These are phyloP conservation scores for Russula vinacea DNA, from an alignment of 768 basidiomycete genomes.

Conservation along the genomic window DNA sequence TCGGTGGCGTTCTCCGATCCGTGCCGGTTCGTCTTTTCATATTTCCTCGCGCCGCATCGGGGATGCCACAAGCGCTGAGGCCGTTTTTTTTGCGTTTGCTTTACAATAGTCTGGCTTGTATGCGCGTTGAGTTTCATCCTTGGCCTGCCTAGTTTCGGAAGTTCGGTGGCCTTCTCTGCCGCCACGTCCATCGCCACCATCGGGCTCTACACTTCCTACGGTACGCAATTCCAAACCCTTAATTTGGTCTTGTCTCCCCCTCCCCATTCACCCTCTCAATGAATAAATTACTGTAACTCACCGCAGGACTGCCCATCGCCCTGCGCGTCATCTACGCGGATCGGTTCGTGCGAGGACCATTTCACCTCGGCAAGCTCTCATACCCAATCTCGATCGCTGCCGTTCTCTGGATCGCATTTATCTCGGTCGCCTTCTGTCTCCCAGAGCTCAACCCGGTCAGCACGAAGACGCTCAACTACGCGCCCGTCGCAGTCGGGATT, in stretches of 20 bases:
- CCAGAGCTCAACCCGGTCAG: conserved; percentile 67
- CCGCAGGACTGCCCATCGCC: conserved; percentile 61
- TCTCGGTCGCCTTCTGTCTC: conserved; percentile 69
- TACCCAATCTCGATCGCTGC: conserved; percentile 57
- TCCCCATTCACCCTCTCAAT: too few species aligned
- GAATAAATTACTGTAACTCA: too few species aligned
- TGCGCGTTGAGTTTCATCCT: conserved; percentile 73
- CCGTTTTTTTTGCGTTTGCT: too few species aligned
- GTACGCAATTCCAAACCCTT: conserved; percentile 34
- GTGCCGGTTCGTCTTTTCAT: conserved; percentile 49
- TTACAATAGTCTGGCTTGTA: conserved; percentile 65
- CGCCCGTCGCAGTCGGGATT: conserved; percentile 71
- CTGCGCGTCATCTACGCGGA: conserved; percentile 54
- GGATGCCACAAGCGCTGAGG: too few species aligned
- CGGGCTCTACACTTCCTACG: conserved; percentile 74
- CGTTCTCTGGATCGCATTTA: conserved; percentile 64
- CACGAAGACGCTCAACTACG: conserved; percentile 65
- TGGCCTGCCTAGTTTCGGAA: conserved; percentile 69
- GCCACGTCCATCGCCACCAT: conserved; percentile 65
- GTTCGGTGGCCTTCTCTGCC: conserved; percentile 62
- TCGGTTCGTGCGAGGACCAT: conserved; percentile 63
- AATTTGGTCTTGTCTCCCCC: too few species aligned
- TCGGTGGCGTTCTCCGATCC: conserved; percentile 59
- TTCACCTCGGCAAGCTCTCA: conserved; percentile 64
- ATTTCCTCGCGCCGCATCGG: too few species aligned